Evolutionary conservation across 202 grass and related monocot species (phyloP).

Genomic region (Carex arenaria): DNA sequence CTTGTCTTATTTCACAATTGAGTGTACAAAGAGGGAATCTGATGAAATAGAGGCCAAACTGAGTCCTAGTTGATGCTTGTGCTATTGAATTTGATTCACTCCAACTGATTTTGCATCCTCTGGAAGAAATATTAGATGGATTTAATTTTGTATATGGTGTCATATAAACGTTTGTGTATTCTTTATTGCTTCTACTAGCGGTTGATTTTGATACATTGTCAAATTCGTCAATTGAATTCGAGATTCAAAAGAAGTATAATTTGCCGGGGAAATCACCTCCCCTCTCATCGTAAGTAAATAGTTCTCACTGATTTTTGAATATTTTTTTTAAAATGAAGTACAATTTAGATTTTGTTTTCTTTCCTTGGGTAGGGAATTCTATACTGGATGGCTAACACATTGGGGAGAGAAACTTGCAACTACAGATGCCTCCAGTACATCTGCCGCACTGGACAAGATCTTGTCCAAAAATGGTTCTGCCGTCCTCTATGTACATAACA

Average conservation of each 20-base stretch:
- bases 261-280: slow-evolving; percentile 88
- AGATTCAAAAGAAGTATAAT: slow-evolving; percentile 84
- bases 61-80: not conserved
- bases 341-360: slow-evolving; percentile 12
- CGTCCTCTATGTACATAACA: slow-evolving; percentile 76
- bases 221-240: slow-evolving; percentile 72
- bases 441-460: slow-evolving; percentile 63
- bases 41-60: not conserved
- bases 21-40: not conserved
- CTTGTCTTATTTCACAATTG: not conserved
- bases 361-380: slow-evolving; percentile 68
- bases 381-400: slow-evolving; percentile 96
- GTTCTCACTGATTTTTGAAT: not conserved
- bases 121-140: not conserved
- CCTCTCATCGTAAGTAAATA: slow-evolving; percentile 67
- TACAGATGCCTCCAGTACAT: slow-evolving; percentile 63
- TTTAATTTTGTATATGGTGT: not conserved
- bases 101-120: not conserved
- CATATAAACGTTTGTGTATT: not conserved
- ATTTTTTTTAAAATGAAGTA: not conserved
- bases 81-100: not conserved
- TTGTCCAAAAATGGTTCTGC: slow-evolving; percentile 82
- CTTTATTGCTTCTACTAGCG: slow-evolving; percentile 36
- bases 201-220: slow-evolving; percentile 89
- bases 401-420: slow-evolving; percentile 74